Percentiles rank a stretch among this genome's conserved stretches.
Evolutionary conservation across 2,329 filamentous ascomycete genomes (phyloP).

Genomic region (Paecilomyces variotii): DNA sequence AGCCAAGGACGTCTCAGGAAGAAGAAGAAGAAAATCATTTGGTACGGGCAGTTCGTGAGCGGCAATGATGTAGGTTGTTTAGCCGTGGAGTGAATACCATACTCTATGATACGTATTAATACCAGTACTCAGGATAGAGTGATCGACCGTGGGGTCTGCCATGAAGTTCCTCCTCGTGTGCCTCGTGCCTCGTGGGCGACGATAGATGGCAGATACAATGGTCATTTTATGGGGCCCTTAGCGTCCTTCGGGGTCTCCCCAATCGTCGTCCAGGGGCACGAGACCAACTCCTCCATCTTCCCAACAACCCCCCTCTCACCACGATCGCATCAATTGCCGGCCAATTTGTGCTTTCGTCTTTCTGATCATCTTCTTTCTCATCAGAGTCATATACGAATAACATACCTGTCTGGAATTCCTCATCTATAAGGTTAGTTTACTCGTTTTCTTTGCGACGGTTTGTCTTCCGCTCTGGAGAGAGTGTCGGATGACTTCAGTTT

Average conservation of each 20-base stretch:
- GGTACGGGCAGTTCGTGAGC: neutral
- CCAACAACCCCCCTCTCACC: constrained; percentile 1
- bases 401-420: neutral
- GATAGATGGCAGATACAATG: neutral
- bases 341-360: constrained; percentile 6
- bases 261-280: constrained; percentile 24
- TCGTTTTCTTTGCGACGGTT: neutral
- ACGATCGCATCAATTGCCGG: constrained; percentile 9
- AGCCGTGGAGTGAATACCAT: neutral
- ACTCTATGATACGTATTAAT: too few relatives aligned
- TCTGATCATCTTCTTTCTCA: neutral
- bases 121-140: neutral
- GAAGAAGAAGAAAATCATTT: neutral
- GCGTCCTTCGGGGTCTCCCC: constrained; percentile 8
- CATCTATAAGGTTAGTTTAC: neutral
- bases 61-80: neutral
- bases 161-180: neutral
- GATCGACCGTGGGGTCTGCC: neutral
- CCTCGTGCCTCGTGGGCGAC: neutral
- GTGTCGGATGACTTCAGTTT: neutral
- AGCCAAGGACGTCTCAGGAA: neutral
- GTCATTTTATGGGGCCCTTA: neutral
- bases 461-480: neutral
- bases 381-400: neutral
- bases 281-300: constrained; percentile 20